Evolutionary conservation across 1,284 basidiomycete genomes (phyloP).

Genomic region (Anthracocystis setariae): DNA sequence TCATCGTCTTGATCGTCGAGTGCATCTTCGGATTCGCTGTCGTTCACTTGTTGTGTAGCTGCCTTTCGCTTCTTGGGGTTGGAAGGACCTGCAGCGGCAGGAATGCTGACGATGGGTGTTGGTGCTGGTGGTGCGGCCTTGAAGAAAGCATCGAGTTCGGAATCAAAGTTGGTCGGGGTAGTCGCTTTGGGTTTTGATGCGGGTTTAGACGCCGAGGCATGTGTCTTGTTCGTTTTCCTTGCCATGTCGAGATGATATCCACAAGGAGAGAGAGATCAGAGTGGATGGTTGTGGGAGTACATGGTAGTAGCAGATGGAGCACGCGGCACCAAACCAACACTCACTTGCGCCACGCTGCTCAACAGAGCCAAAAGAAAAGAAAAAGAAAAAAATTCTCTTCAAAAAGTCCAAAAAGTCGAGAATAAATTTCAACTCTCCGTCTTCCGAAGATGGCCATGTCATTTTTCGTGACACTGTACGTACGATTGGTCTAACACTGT

Average conservation of each 20-base stretch:
- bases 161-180: slow-evolving; percentile 43
- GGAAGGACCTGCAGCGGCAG: slow-evolving; percentile 17
- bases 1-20: slow-evolving; percentile 16
- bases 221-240: slow-evolving; percentile 18
- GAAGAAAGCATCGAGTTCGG: slow-evolving; percentile 64
- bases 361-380: too few species aligned
- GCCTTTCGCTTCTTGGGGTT: slow-evolving; percentile 42
- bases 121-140: slow-evolving; percentile 30
- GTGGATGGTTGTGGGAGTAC: too few species aligned
- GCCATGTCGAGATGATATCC: slow-evolving; percentile 30
- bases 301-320: neutral
- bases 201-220: neutral
- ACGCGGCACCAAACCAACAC: too few species aligned
- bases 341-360: too few species aligned
- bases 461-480: too few species aligned
- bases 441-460: too few species aligned
- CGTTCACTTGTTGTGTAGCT: too few species aligned
- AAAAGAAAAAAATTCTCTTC: neutral
- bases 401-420: slow-evolving; percentile 4
- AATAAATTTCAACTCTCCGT: too few species aligned
- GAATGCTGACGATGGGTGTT: slow-evolving; percentile 1
- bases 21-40: slow-evolving; percentile 39
- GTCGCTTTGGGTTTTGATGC: slow-evolving; percentile 1
- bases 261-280: neutral
- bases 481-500: too few species aligned